A percentile compares a stretch with the other conserved stretches of the same genome.
phyloP scores from a whole-genome alignment of 345 rosid species.

The Dimocarpus longan region DNA sequence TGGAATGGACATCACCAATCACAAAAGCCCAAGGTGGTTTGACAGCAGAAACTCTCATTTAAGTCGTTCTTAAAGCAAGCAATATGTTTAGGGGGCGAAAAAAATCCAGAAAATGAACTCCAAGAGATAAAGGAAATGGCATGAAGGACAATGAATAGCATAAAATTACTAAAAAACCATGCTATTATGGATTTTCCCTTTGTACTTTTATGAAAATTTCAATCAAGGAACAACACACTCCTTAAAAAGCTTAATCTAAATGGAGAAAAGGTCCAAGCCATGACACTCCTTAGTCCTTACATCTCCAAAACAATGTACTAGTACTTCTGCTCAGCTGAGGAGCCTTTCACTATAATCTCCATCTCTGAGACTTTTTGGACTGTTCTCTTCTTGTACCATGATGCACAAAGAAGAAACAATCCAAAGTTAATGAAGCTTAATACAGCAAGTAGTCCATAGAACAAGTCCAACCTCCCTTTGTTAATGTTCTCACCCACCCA shows the following conservation, averaged over 20 bases:
- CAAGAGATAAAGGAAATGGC: background rate
- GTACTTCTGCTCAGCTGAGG: constrained; percentile 35
- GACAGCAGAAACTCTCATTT: too few species aligned
- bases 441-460: constrained; percentile 51
- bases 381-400: constrained; percentile 38
- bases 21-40: too few species aligned
- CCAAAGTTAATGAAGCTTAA: constrained; percentile 45
- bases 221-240: background rate
- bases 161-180: background rate
- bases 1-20: background rate
- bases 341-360: constrained; percentile 27
- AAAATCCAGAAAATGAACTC: background rate
- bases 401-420: constrained; percentile 38
- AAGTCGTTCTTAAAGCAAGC: too few species aligned
- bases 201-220: background rate
- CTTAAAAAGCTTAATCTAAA: background rate
- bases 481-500: constrained; percentile 59
- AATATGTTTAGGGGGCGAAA: too few species aligned
- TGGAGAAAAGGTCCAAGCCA: background rate
- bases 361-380: constrained; percentile 6
- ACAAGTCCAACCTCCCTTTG: constrained; percentile 49
- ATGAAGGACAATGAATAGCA: background rate
- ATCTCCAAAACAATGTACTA: constrained; percentile 5
- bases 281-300: background rate
- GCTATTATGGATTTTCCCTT: background rate